Evolutionary conservation across 2,329 filamentous ascomycete species (phyloP), one percentile per base, ranked within the genome.

Genomic region (Neonectria punicea): DNA sequence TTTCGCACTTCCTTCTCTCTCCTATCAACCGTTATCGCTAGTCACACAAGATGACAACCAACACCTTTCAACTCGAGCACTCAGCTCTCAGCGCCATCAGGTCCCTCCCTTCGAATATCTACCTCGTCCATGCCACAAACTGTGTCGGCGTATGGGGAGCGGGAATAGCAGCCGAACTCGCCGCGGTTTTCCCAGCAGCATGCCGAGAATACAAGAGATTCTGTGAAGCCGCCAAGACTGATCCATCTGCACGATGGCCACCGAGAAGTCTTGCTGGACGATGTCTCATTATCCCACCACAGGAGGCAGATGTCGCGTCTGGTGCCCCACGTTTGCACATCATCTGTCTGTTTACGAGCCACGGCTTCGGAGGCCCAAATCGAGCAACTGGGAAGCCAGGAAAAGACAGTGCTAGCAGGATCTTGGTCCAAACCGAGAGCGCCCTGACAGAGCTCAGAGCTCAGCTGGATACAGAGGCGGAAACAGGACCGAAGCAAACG

Each of bases 71-170:
- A 0, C 18, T 72, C 2, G 64, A 67, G 16, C 14, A 53, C n/a
- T 66, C 67, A 1, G 6, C 67, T 7, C 43, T 73, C 20, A 73
- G 67, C 47, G n/a, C 22, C 0, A 62, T 73, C 3, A 61, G 58
- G n/a, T 64, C 60, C 0, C 53, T 73, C 0, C 69, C 71, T 0
- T 9, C 64, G 2, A 53, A 66, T 10, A 53, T 54, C 47, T 73
- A 75, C 50, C 68, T 78, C 53, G 70, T 77, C 8, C 77, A 78
- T 39, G 74, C 74, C 1, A 77, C 75, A 32, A 77, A 77, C 36
- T 77, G 75, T 63, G 68, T 78, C 47, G 76, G 66, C 1, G 62
- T 67, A 41, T 79, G 77, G 75, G 76, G 74, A 32, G 65, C 70
- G 1, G 75, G 77, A 16, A 69, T 78, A 41, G 74, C 75, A 6